These are phyloP conservation scores for Acmispon strigosus DNA, from an alignment of 306 rosid genomes.

Conservation along the genomic window DNA sequence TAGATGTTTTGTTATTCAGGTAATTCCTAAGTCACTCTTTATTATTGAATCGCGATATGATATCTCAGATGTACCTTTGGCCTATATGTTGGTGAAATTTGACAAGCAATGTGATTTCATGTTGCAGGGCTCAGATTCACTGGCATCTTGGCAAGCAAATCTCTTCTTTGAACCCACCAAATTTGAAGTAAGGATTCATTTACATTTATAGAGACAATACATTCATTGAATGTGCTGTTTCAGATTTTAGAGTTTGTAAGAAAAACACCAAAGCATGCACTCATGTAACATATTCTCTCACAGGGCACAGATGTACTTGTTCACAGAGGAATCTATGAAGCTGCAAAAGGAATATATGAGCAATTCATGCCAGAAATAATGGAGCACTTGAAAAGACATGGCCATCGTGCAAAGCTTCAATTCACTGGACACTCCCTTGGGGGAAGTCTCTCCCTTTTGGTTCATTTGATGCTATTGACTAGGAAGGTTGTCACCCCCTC, in stretches of 20 bases:
- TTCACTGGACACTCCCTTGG: conserved; percentile 95
- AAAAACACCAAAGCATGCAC: background rate
- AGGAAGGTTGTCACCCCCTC: conserved; percentile 60
- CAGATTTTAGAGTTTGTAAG: background rate
- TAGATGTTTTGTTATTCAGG: conserved; percentile 91
- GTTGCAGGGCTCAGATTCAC: conserved; percentile 84
- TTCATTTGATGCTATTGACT: conserved; percentile 70
- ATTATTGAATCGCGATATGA: too few relatives aligned
- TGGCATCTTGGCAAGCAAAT: conserved; percentile 93
- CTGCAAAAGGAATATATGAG: conserved; percentile 81
- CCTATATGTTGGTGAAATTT: background rate
- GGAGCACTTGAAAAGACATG: conserved; percentile 58
- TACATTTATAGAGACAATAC: background rate
- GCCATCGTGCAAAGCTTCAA: conserved; percentile 70
- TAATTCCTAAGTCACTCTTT: conserved; percentile 11
- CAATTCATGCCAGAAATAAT: conserved; percentile 82
- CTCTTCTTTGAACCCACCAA: conserved; percentile 92
- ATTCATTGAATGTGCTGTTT: background rate
- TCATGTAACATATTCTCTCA: background rate
- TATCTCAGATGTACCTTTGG: background rate
- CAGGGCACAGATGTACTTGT: conserved; percentile 75
- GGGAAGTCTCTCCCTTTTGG: conserved; percentile 86
- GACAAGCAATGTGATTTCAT: conserved; percentile 3
- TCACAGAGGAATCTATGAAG: conserved; percentile 95
- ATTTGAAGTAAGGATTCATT: conserved; percentile 60